Conservation (phyloP, 2,329 filamentous ascomycete species). For the Phoma sp. region DNA sequence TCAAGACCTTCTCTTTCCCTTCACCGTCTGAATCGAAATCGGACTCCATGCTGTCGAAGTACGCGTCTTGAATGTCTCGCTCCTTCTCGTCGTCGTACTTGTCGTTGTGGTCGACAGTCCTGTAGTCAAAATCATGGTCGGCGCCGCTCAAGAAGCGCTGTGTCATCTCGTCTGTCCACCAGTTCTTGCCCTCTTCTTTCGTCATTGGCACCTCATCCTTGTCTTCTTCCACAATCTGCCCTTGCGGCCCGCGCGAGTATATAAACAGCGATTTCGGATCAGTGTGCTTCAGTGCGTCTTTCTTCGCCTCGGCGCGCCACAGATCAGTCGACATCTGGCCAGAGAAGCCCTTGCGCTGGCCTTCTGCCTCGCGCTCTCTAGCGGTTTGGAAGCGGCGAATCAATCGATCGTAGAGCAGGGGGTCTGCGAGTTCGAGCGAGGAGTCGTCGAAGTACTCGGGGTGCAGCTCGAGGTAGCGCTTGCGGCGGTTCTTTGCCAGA, state of each 20-base stretch:
- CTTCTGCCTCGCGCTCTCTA: constrained; percentile 75
- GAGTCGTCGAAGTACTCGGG: constrained; percentile 71
- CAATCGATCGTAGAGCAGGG: constrained; percentile 80
- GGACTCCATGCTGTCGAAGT: constrained; percentile 81
- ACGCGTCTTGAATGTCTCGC: constrained; percentile 72
- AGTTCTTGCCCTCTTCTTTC: constrained; percentile 69
- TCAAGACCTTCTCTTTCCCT: constrained; percentile 44
- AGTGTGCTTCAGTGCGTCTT: constrained; percentile 65
- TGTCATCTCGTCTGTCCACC: constrained; percentile 76
- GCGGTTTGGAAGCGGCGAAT: constrained; percentile 78
- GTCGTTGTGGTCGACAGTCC: constrained; percentile 71
- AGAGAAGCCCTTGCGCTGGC: constrained; percentile 76
- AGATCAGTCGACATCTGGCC: constrained; percentile 80
- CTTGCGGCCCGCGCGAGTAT: constrained; percentile 59
- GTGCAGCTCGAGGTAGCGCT: constrained; percentile 75
- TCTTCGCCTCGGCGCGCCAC: constrained; percentile 75
- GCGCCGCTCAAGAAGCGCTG: constrained; percentile 75
- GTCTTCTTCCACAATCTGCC: constrained; percentile 64
- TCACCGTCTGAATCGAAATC: constrained; percentile 63
- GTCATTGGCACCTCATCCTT: constrained; percentile 61
- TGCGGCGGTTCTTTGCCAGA: constrained; percentile 74
- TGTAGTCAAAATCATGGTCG: constrained; percentile 82
- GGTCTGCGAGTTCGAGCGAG: constrained; percentile 71
- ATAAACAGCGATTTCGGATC: constrained; percentile 58
- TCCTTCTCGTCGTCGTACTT: constrained; percentile 72